Conservation (phyloP, 306 rosid species). For the Potentilla sterilis region DNA sequence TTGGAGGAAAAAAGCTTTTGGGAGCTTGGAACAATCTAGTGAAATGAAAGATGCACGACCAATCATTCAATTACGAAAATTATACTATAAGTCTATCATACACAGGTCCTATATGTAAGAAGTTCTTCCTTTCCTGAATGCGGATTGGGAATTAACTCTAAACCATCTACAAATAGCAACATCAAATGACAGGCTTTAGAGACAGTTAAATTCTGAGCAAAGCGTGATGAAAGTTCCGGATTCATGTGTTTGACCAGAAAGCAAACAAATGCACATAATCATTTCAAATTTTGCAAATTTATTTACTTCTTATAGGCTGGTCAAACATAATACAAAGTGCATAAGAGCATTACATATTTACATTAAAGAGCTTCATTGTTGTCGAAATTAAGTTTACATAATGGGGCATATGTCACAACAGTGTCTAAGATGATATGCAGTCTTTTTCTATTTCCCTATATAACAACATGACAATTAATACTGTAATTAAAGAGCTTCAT, state of each 20-base stretch:
- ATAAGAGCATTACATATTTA: not conserved
- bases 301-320: not conserved
- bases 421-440: not conserved
- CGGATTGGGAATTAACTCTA: not conserved
- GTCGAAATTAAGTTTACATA: not conserved
- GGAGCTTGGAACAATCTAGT: conserved; percentile 1
- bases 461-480: not conserved
- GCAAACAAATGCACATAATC: not conserved
- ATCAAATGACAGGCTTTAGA: not conserved
- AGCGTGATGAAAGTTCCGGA: not conserved
- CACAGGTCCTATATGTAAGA: not conserved
- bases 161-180: not conserved
- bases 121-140: not conserved
- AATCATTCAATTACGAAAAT: not conserved
- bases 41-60: not conserved
- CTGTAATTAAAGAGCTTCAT: not conserved
- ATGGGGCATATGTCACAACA: not conserved
- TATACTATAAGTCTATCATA: not conserved
- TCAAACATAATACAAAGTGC: not conserved
- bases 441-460: not conserved
- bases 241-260: not conserved
- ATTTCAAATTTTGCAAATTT: not conserved
- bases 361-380: not conserved
- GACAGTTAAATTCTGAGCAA: conserved; percentile 3
- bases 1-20: conserved; percentile 1